A percentile compares a stretch with the other conserved stretches of the same genome.
Evolutionary conservation across 345 rosid species (phyloP).

Genomic region (Theobroma cacao): DNA sequence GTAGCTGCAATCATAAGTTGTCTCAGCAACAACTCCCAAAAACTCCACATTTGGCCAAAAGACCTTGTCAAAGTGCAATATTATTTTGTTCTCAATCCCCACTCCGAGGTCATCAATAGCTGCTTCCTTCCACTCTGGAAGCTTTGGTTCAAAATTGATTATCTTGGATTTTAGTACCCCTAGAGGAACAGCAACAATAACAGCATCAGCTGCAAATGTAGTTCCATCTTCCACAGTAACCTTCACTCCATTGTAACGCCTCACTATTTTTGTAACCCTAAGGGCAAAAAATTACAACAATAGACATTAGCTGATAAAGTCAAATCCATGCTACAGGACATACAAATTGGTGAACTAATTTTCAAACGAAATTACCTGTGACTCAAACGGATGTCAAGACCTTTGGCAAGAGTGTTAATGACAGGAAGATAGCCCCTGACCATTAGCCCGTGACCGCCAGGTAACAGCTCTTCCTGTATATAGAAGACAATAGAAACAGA

Average conservation of each 20-base stretch:
- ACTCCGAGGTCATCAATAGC: constrained; percentile 89
- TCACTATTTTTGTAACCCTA: constrained; percentile 74
- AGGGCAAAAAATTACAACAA: neutral
- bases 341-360: neutral
- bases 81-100: constrained; percentile 89
- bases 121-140: constrained; percentile 93
- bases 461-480: constrained; percentile 78
- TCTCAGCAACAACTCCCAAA: constrained; percentile 88
- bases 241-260: constrained; percentile 73
- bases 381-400: constrained; percentile 77
- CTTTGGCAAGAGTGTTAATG: constrained; percentile 90
- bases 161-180: constrained; percentile 77
- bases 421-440: constrained; percentile 97
- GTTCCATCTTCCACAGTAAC: constrained; percentile 70
- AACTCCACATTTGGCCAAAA: constrained; percentile 99
- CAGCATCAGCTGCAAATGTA: constrained; percentile 83
- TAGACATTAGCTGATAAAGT: neutral
- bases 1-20: constrained; percentile 90
- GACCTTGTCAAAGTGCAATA: constrained; percentile 74
- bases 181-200: constrained; percentile 72
- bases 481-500: neutral
- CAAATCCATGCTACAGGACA: neutral
- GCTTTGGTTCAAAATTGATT: constrained; percentile 71
- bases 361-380: constrained; percentile 55
- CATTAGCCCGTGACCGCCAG: constrained; percentile 99